Evolutionary conservation across 106 monocot species (phyloP).

Genomic region (Dioscorea dumetorum): DNA sequence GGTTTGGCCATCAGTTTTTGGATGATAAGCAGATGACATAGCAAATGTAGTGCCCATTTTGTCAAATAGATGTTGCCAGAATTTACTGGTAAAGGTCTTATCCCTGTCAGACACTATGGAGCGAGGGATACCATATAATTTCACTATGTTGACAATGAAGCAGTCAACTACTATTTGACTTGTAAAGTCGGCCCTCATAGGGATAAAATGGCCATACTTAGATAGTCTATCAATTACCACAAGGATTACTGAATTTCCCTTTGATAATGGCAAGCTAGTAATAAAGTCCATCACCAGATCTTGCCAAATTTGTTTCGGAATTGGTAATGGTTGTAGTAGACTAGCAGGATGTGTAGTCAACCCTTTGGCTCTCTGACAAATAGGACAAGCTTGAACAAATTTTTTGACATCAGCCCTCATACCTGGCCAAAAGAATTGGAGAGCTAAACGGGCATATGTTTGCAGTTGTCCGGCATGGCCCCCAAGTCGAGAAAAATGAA

Average conservation of each 20-base stretch:
- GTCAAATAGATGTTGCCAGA: no score
- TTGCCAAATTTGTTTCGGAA: not conserved
- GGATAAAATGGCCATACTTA: conserved; percentile 5
- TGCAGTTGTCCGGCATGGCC: no score
- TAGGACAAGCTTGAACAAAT: not conserved
- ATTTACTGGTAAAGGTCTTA: no score
- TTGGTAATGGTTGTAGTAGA: conserved; percentile 1
- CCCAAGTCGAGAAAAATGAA: no score
- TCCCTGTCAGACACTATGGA: no score
- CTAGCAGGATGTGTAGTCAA: not conserved
- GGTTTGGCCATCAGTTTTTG: not conserved
- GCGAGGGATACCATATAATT: no score
- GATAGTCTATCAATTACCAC: conserved; percentile 2
- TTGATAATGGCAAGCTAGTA: not conserved
- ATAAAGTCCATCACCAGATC: conserved; percentile 4
- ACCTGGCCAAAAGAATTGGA: not conserved
- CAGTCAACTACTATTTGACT: no score
- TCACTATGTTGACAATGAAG: no score
- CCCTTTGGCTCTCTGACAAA: not conserved
- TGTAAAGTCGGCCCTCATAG: not conserved
- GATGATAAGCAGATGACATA: not conserved
- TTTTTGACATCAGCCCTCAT: not conserved
- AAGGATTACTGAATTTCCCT: not conserved
- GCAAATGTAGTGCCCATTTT: no score
- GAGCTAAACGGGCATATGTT: not conserved